phyloP scores from a whole-genome alignment of 2,329 filamentous ascomycete genomes.

The Orbilia javanica region DNA sequence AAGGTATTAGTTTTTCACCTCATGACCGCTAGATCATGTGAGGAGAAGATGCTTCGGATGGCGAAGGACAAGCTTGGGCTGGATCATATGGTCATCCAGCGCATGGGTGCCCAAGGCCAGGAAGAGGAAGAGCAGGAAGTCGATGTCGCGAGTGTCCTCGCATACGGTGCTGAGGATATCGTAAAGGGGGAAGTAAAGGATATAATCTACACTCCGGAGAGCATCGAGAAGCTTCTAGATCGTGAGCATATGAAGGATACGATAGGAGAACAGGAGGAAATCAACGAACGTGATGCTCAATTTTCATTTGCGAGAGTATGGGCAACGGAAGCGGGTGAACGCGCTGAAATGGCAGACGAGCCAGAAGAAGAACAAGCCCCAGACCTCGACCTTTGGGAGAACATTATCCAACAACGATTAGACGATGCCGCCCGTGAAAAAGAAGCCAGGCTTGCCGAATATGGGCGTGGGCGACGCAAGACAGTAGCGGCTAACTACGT shows the following conservation, averaged over 20 bases:
- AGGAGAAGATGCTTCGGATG: slow-evolving; percentile 96
- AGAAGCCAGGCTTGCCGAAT: slow-evolving; percentile 76
- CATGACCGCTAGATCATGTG: slow-evolving; percentile 87
- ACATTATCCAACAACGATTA: slow-evolving; percentile 86
- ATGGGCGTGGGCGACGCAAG: slow-evolving; percentile 86
- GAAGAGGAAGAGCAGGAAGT: slow-evolving; percentile 79
- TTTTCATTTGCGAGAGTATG: slow-evolving; percentile 93
- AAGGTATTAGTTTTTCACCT: slow-evolving; percentile 96
- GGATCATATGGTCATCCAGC: slow-evolving; percentile 93
- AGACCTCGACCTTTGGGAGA: slow-evolving; percentile 84
- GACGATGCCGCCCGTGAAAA: slow-evolving; percentile 80
- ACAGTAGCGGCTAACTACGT: slow-evolving; percentile 53
- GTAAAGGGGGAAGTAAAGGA: slow-evolving; percentile 72
- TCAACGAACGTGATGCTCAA: slow-evolving; percentile 77
- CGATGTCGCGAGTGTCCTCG: slow-evolving; percentile 88
- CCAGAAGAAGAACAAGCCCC: slow-evolving; percentile 71
- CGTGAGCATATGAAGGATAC: slow-evolving; percentile 83
- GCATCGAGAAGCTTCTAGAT: slow-evolving; percentile 92
- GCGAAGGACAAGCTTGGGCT: slow-evolving; percentile 96
- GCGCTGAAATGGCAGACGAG: slow-evolving; percentile 72
- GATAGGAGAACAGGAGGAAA: slow-evolving; percentile 70
- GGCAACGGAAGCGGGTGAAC: slow-evolving; percentile 80
- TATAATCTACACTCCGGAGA: slow-evolving; percentile 83
- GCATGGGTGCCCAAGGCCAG: slow-evolving; percentile 78
- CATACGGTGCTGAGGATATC: slow-evolving; percentile 84